phyloP scores from a whole-genome alignment of 2,329 filamentous ascomycete species.

The Talaromyces marneffei region DNA sequence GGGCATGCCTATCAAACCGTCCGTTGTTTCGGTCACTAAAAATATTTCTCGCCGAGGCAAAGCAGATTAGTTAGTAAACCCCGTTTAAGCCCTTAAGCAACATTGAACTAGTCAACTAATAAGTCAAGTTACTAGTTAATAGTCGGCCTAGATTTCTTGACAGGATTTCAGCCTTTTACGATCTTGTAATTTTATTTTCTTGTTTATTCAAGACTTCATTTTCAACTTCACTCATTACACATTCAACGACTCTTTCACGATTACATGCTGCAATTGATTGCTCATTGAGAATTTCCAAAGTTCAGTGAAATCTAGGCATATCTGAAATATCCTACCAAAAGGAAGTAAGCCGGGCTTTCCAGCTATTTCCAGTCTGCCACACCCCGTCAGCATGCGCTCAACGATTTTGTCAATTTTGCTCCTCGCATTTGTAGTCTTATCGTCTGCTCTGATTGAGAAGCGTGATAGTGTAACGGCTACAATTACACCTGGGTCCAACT shows the following conservation, averaged over 20 bases:
- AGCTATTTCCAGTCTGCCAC: background rate
- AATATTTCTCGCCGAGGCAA: background rate
- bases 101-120: too few species aligned
- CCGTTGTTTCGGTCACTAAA: background rate
- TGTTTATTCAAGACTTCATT: background rate
- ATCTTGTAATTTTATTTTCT: background rate
- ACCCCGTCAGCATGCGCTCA: background rate
- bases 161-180: background rate
- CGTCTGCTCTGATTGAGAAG: constrained; percentile 1
- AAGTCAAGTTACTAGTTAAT: too few species aligned
- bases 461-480: background rate
- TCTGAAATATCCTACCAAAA: background rate
- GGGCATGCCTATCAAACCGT: background rate
- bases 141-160: background rate
- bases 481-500: constrained; percentile 3
- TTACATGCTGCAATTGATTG: background rate
- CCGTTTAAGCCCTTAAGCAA: too few species aligned
- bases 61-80: background rate
- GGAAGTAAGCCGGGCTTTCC: background rate
- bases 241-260: background rate
- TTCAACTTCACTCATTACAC: background rate
- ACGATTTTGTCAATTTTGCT: background rate
- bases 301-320: too few species aligned
- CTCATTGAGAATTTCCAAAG: too few species aligned
- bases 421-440: background rate